phyloP scores from a whole-genome alignment of 2,329 filamentous ascomycete genomes.

The Fonsecaea pedrosoi region DNA sequence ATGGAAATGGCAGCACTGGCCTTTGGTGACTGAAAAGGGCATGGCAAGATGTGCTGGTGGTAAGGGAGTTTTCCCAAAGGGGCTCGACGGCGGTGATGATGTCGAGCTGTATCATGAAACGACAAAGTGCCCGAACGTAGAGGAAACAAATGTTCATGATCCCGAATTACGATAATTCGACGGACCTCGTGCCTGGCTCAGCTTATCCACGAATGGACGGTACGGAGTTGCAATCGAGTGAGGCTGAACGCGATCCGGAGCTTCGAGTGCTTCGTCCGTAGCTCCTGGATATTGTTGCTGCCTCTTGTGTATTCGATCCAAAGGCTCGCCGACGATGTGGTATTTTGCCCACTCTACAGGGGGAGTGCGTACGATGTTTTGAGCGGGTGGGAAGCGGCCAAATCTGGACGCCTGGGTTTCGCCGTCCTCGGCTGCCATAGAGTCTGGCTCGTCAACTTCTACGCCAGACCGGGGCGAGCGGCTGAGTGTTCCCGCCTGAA shows the following conservation, averaged over 20 bases:
- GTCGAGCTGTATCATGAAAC: background rate
- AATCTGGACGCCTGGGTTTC: conserved; percentile 56
- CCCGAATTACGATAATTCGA: conserved; percentile 14
- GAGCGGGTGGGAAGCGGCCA: conserved; percentile 73
- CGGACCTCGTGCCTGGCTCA: conserved; percentile 43
- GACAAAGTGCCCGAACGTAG: background rate
- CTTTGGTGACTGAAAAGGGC: background rate
- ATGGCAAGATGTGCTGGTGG: background rate
- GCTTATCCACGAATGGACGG: conserved; percentile 63
- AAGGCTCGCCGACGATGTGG: conserved; percentile 80
- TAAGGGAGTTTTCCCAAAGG: background rate
- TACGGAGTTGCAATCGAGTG: conserved; percentile 65
- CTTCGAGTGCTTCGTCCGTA: conserved; percentile 42
- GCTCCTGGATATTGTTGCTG: conserved; percentile 69
- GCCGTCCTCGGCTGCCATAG: conserved; percentile 41
- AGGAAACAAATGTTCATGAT: conserved; percentile 1
- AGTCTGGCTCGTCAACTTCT: conserved; percentile 46
- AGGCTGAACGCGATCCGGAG: conserved; percentile 49
- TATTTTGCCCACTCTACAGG: conserved; percentile 96
- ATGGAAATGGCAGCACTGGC: background rate
- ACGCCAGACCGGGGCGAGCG: conserved; percentile 39
- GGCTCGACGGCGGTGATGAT: background rate
- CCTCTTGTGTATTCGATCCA: conserved; percentile 84
- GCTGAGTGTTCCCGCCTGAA: conserved; percentile 67
- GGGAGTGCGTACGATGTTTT: conserved; percentile 83